Evolutionary conservation across 768 basidiomycete genomes (phyloP).

Genomic region (Leucosporidium scottii): DNA sequence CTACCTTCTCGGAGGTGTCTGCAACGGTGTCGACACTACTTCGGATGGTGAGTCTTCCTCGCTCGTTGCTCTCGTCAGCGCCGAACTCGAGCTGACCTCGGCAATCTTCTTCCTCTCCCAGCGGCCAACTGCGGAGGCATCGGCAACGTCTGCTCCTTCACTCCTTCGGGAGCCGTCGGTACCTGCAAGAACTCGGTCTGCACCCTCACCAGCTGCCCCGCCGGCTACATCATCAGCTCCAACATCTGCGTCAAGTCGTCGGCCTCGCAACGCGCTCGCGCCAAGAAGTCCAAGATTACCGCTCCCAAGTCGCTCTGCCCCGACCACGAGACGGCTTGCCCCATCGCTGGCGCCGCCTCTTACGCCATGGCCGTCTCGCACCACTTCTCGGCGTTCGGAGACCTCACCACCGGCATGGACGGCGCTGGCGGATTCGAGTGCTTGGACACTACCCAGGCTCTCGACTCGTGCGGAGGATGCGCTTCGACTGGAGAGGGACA

Average conservation of each 20-base stretch:
- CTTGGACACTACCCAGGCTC: conserved; percentile 56
- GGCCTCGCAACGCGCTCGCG: conserved; percentile 17
- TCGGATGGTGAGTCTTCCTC: conserved; percentile 13
- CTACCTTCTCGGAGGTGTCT: conserved; percentile 11
- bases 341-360: conserved; percentile 24
- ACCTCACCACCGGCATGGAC: conserved; percentile 15
- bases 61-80: neutral
- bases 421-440: conserved; percentile 35
- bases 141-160: conserved; percentile 19
- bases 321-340: conserved; percentile 25
- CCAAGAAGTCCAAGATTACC: conserved; percentile 12
- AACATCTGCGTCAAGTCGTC: conserved; percentile 21
- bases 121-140: conserved; percentile 26
- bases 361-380: conserved; percentile 21
- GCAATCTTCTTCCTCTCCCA: neutral
- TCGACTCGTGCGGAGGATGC: conserved; percentile 72
- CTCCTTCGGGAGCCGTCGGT: conserved; percentile 14
- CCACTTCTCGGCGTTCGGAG: conserved; percentile 13
- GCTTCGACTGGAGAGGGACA: conserved; percentile 56
- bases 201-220: conserved; percentile 10
- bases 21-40: conserved; percentile 22
- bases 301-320: conserved; percentile 9
- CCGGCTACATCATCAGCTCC: conserved; percentile 11
- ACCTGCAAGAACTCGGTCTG: conserved; percentile 14
- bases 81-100: too few relatives aligned